Base-by-base conservation (phyloP, 306 rosid species). In the Quercus engelmannii region DNA sequence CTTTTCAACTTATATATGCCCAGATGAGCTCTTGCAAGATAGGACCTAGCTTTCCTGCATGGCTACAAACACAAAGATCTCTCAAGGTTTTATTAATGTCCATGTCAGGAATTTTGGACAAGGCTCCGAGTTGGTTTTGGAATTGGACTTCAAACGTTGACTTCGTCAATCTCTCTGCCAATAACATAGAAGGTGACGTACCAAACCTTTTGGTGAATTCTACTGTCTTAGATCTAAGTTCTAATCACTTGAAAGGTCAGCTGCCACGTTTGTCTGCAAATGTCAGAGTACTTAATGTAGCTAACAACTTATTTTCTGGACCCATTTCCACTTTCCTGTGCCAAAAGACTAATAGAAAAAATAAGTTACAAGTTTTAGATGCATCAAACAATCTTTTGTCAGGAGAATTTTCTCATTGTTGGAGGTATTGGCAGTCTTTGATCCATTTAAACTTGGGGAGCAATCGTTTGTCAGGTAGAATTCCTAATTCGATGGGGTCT, bases 101-200 rank as follows among this genome's bases (percentile, higher is more conserved):
- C 4, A 51, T 70, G 33, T 76, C 77, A 31, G 11, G 10, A 41
- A 81, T 81, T 31, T 17, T 26, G 5, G 77, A 12, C 19, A 54
- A 49, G 33, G 49, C 76, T 28, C 80, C 69, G 1, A 2, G 33
- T 26, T 81, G 84, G 84, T 81, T 81, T 75, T 76, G 31, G 69
- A 35, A 33, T 23, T 77, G 70, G 35, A 19, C 71, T 57, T 58
- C 76, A 73, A 3, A 59, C 1, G 21, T 81, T 0, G 57, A 52
- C 1, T 3, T 25, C 19, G 30, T 76, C 21, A 4, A 56, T 56
- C 19, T 81, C 2, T 28, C 84, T 75, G 59, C 26, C 14, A 81
- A 81, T 61, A 23, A 70, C 20, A 23, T 81, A 52, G 51, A 55
- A 0, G 80, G 80, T 2, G 70, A 26, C 14, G 78, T 55, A 3